Evolutionary conservation across 2,329 filamentous ascomycete genomes (phyloP).

Genomic region (Leptographium wingfieldii): DNA sequence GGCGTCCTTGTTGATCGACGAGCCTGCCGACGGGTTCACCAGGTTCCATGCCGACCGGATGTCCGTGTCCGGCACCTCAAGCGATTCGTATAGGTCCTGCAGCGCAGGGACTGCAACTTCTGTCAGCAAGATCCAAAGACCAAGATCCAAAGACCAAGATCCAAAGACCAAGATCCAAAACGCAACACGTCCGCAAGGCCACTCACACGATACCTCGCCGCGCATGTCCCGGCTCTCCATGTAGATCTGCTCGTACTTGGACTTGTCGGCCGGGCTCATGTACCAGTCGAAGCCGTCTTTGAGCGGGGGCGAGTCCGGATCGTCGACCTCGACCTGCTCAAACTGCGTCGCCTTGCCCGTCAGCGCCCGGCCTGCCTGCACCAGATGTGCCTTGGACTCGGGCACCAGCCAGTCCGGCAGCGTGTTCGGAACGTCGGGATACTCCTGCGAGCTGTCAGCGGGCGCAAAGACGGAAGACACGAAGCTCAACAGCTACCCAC

Average conservation of each 20-base stretch:
- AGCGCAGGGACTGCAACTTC: slow-evolving; percentile 54
- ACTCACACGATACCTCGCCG: slow-evolving; percentile 69
- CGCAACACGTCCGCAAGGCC: background rate
- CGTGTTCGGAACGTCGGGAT: slow-evolving; percentile 69
- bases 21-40: slow-evolving; percentile 76
- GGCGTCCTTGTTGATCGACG: slow-evolving; percentile 87
- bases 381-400: slow-evolving; percentile 83
- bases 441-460: slow-evolving; percentile 47
- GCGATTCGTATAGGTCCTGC: slow-evolving; percentile 71
- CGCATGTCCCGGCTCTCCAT: slow-evolving; percentile 78
- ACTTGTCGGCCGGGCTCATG: slow-evolving; percentile 83
- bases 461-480: background rate
- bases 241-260: slow-evolving; percentile 97
- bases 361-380: slow-evolving; percentile 70
- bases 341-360: slow-evolving; percentile 71
- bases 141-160: background rate
- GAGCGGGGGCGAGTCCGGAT: slow-evolving; percentile 67
- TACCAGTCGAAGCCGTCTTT: slow-evolving; percentile 99
- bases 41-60: slow-evolving; percentile 92
- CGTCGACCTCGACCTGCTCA: slow-evolving; percentile 57
- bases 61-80: slow-evolving; percentile 64
- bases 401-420: slow-evolving; percentile 95
- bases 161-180: background rate
- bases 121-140: background rate
- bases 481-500: slow-evolving; percentile 28